Conservation (phyloP, 192 early-diverging fungal species). For the Phlyctochytrium bullatum region DNA sequence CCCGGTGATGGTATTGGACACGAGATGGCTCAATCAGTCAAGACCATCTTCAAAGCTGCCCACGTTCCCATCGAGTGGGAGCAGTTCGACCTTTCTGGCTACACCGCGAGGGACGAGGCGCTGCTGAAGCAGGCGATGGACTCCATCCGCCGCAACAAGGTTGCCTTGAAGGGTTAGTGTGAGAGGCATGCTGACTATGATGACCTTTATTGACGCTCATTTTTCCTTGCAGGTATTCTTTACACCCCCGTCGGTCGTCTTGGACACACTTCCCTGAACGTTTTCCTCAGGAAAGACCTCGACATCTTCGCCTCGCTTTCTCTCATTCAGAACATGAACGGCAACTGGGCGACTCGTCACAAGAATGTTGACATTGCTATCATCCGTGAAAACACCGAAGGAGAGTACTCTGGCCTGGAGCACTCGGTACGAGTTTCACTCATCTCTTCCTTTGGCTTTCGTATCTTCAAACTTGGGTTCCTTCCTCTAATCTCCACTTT, state of each 20-base stretch:
- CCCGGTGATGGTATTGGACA: conserved; percentile 98
- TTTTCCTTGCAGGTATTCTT: conserved; percentile 43
- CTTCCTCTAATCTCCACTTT: too few species aligned
- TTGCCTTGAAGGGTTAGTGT: conserved; percentile 90
- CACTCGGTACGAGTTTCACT: conserved; percentile 64
- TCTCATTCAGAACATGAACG: conserved; percentile 83
- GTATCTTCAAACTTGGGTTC: too few species aligned
- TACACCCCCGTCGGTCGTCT: conserved; percentile 79
- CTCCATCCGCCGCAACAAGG: conserved; percentile 91
- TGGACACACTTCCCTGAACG: conserved; percentile 96
- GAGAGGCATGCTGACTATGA: conserved; percentile 1
- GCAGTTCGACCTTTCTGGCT: conserved; percentile 94
- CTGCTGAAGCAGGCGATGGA: conserved; percentile 88
- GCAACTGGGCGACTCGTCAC: conserved; percentile 79
- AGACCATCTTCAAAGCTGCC: conserved; percentile 91
- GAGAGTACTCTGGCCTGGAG: conserved; percentile 99
- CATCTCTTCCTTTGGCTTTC: background rate
- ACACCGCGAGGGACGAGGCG: conserved; percentile 73
- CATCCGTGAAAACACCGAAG: conserved; percentile 99
- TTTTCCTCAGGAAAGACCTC: conserved; percentile 93
- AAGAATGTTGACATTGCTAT: conserved; percentile 96
- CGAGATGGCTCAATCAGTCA: conserved; percentile 87
- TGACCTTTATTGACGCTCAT: background rate
- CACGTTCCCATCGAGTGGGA: conserved; percentile 95
- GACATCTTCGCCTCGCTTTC: conserved; percentile 98